phyloP scores from a whole-genome alignment of 176 grass and related monocot species.

The Zizania latifolia region DNA sequence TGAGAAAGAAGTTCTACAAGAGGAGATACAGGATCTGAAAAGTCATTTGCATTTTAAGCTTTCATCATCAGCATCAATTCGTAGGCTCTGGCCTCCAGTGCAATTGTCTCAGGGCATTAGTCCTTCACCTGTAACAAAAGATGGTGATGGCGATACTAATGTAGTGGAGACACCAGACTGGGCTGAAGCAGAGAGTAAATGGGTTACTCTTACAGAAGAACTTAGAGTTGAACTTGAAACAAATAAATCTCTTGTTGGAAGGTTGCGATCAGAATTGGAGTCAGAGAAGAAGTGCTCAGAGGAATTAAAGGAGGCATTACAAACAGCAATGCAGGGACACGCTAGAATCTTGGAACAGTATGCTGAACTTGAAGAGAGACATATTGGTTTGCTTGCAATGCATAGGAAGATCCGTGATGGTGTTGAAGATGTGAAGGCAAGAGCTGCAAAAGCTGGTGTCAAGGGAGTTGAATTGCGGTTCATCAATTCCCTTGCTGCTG shows the following conservation, averaged over 20 bases:
- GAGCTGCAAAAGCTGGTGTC: slow-evolving; percentile 51
- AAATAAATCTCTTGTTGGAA: slow-evolving; percentile 23
- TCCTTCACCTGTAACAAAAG: slow-evolving; percentile 19
- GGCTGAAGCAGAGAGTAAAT: slow-evolving; percentile 39
- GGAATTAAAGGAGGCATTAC: slow-evolving; percentile 57
- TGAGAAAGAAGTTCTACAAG: slow-evolving; percentile 47
- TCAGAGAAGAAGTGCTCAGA: slow-evolving; percentile 57
- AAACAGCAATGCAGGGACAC: slow-evolving; percentile 58
- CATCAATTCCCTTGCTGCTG: slow-evolving; percentile 47
- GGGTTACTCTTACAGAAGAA: slow-evolving; percentile 49
- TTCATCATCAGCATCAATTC: slow-evolving; percentile 19
- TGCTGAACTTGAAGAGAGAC: slow-evolving; percentile 59
- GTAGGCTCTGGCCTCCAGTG: slow-evolving; percentile 20
- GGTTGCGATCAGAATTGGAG: slow-evolving; percentile 36
- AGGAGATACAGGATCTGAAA: slow-evolving; percentile 56
- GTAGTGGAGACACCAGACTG: not conserved
- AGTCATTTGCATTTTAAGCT: slow-evolving; percentile 40
- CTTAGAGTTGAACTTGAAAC: slow-evolving; percentile 51
- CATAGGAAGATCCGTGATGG: slow-evolving; percentile 44
- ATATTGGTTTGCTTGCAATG: slow-evolving; percentile 35
- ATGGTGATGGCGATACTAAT: too few species aligned
- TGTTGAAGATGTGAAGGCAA: slow-evolving; percentile 61
- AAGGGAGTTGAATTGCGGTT: slow-evolving; percentile 45
- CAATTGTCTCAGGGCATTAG: not conserved
- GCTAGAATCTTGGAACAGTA: slow-evolving; percentile 62